Percentiles rank a stretch among this genome's conserved stretches.
Evolutionary conservation across 768 basidiomycete genomes (phyloP).

Genomic region (Lepiota venenata): DNA sequence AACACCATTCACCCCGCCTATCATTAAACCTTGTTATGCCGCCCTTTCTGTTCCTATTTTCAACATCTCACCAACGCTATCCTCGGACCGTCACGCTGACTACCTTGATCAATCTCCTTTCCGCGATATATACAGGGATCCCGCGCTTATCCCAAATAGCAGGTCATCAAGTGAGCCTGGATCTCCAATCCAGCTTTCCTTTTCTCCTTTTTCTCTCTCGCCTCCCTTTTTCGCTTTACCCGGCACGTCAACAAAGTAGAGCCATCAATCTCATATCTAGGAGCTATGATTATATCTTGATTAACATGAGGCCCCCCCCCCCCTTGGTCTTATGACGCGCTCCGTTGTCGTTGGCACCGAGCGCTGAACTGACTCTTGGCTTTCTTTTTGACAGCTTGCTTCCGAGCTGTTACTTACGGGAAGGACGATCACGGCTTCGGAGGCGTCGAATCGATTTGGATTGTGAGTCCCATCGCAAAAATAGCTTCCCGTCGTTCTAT

Average conservation of each 20-base stretch:
- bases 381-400: constrained; percentile 45
- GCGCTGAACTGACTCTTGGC: background rate
- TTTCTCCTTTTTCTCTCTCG: background rate
- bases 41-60: background rate
- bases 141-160: constrained; percentile 61
- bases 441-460: constrained; percentile 68
- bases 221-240: background rate
- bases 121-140: constrained; percentile 42
- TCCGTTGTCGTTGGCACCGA: background rate
- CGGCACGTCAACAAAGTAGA: background rate
- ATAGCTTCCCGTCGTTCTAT: constrained; percentile 10
- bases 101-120: background rate
- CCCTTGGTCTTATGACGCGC: constrained; percentile 8
- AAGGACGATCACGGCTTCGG: constrained; percentile 57
- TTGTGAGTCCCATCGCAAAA: constrained; percentile 50
- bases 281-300: constrained; percentile 3
- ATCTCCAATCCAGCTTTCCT: background rate
- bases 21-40: too few species aligned
- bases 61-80: background rate
- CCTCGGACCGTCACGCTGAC: constrained; percentile 4
- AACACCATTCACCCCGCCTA: background rate
- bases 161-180: constrained; percentile 64
- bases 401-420: constrained; percentile 78
- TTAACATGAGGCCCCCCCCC: background rate
- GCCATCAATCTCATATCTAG: constrained; percentile 1